Evolutionary conservation across 148 eudicot species (phyloP).

Genomic region (Rhododendron ovatum): DNA sequence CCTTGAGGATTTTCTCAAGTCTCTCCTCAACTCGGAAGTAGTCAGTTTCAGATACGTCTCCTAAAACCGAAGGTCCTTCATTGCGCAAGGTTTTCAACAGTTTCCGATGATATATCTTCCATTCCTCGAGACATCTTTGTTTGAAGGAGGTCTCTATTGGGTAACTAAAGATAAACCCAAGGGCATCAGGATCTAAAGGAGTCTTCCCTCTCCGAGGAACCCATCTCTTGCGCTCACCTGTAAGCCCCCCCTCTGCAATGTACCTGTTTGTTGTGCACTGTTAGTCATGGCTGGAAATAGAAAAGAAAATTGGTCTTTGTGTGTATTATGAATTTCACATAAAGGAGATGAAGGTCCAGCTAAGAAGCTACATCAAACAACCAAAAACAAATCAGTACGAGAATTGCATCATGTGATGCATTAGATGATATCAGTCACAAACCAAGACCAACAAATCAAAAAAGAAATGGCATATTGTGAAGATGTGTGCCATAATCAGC

Average conservation of each 20-base stretch:
- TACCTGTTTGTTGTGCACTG: slow-evolving; percentile 46
- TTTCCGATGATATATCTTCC: slow-evolving; percentile 70
- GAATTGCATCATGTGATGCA: neutral
- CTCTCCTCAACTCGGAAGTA: slow-evolving; percentile 83
- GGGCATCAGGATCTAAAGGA: slow-evolving; percentile 96
- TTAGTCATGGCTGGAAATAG: slow-evolving; percentile 14
- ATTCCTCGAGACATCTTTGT: slow-evolving; percentile 83
- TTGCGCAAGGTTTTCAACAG: slow-evolving; percentile 59
- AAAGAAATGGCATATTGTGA: neutral
- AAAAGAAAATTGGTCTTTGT: neutral
- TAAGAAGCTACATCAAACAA: neutral
- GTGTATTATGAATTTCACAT: neutral
- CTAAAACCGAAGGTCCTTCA: slow-evolving; percentile 70
- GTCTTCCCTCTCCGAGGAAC: slow-evolving; percentile 94
- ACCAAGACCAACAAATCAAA: neutral
- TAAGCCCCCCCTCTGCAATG: slow-evolving; percentile 88
- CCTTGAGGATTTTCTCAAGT: slow-evolving; percentile 68
- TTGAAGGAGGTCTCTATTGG: slow-evolving; percentile 92
- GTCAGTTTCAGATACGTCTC: slow-evolving; percentile 70
- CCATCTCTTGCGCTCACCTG: slow-evolving; percentile 97
- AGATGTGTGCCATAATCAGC: neutral
- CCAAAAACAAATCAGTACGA: neutral
- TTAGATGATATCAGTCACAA: neutral
- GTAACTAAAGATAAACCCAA: slow-evolving; percentile 66
- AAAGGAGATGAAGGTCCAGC: neutral